Conservation (phyloP, 805 yeast species). For the Metschnikowia anglica region DNA sequence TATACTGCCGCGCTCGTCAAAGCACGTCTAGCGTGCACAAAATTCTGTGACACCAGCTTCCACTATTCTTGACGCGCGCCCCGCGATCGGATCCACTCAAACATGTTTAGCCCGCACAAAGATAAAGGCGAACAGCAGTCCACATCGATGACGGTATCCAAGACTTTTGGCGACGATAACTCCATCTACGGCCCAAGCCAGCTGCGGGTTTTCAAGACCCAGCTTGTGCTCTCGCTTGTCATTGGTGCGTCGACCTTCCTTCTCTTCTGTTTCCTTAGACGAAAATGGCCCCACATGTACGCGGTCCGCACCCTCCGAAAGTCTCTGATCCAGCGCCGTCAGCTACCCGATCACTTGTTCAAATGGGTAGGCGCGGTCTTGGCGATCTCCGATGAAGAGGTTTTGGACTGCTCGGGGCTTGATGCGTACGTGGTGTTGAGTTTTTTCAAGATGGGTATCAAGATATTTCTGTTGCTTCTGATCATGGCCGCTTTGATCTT, state of each 20-base stretch:
- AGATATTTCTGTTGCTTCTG: slow-evolving; percentile 23
- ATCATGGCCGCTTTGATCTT: slow-evolving; percentile 30
- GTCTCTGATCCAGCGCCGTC: slow-evolving; percentile 31
- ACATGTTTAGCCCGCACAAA: slow-evolving; percentile 1
- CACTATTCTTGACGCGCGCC: neutral
- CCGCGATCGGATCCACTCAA: neutral
- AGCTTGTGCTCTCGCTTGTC: slow-evolving; percentile 47
- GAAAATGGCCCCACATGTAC: slow-evolving; percentile 56
- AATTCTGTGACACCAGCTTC: slow-evolving; percentile 3
- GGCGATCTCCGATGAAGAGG: slow-evolving; percentile 27
- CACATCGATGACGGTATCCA: neutral
- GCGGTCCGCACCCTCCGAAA: slow-evolving; percentile 54
- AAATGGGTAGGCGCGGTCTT: slow-evolving; percentile 28
- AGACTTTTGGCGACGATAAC: slow-evolving; percentile 16
- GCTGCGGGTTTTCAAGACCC: slow-evolving; percentile 59
- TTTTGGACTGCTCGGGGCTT: slow-evolving; percentile 26
- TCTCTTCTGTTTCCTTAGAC: slow-evolving; percentile 50
- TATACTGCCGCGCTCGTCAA: too few species aligned
- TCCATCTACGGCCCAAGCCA: slow-evolving; percentile 44
- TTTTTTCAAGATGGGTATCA: slow-evolving; percentile 37
- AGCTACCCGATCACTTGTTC: slow-evolving; percentile 40
- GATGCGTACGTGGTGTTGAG: slow-evolving; percentile 38
- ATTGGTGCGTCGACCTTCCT: slow-evolving; percentile 48
- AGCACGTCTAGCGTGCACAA: too few species aligned
- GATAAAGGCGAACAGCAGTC: neutral